Conservation (phyloP, 768 basidiomycete species). For the Boletus rubescentipes region DNA sequence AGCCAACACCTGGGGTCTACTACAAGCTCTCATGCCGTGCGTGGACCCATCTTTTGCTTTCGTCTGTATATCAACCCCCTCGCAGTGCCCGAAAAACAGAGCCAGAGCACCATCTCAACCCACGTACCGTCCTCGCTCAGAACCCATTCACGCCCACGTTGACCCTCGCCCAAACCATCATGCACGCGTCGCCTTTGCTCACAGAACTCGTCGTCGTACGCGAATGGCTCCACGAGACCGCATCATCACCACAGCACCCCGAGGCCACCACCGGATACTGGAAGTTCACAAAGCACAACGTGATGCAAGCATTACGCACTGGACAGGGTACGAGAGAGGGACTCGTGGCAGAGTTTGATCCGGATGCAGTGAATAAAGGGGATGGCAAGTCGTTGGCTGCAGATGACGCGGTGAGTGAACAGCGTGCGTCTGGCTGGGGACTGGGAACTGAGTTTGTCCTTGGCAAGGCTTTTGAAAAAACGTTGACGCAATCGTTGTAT, state of each 20-base stretch:
- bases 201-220: conserved; percentile 77
- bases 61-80: not conserved
- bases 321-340: conserved; percentile 46
- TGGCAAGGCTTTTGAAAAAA: conserved; percentile 74
- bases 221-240: conserved; percentile 87
- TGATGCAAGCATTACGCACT: conserved; percentile 62
- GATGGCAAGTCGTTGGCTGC: conserved; percentile 60
- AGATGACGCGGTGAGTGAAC: conserved; percentile 69
- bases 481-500: conserved; percentile 74
- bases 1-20: conserved; percentile 76
- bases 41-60: conserved; percentile 28
- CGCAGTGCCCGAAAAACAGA: conserved; percentile 69
- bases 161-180: conserved; percentile 70
- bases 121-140: conserved; percentile 54
- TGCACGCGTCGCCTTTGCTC: conserved; percentile 65
- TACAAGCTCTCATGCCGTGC: conserved; percentile 77
- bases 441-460: not conserved
- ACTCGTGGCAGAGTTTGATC: conserved; percentile 71
- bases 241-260: conserved; percentile 55
- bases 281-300: conserved; percentile 75
- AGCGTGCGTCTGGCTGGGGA: not conserved
- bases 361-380: conserved; percentile 70
- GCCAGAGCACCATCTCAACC: conserved; percentile 43
- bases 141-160: conserved; percentile 85
- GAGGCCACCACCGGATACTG: conserved; percentile 82